phyloP scores from a whole-genome alignment of 148 eudicot genomes.

The Fagopyrum tataricum region DNA sequence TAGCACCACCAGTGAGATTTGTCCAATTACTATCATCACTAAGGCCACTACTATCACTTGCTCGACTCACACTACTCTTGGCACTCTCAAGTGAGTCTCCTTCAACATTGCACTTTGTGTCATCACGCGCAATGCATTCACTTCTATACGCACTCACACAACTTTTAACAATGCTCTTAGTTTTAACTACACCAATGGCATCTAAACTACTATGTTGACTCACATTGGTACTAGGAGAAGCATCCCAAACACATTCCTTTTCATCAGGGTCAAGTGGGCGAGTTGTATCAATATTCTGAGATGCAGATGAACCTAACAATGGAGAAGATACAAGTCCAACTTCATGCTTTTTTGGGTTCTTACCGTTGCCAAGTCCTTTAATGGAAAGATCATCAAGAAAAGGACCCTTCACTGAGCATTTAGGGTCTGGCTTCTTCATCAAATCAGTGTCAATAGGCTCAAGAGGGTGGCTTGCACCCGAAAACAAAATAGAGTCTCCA shows the following conservation, averaged over 20 bases:
- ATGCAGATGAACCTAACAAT: slow-evolving; percentile 34
- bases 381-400: slow-evolving; percentile 60
- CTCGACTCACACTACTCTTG: slow-evolving; percentile 73
- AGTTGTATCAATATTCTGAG: slow-evolving; percentile 38
- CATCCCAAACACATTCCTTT: slow-evolving; percentile 85
- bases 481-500: slow-evolving; percentile 42
- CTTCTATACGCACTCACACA: slow-evolving; percentile 57
- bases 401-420: slow-evolving; percentile 56
- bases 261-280: slow-evolving; percentile 44
- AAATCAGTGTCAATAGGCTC: slow-evolving; percentile 66
- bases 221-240: slow-evolving; percentile 78
- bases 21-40: slow-evolving; percentile 96
- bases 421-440: slow-evolving; percentile 45
- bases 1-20: slow-evolving; percentile 74
- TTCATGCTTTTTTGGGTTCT: slow-evolving; percentile 39
- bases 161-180: slow-evolving; percentile 81
- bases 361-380: slow-evolving; percentile 36
- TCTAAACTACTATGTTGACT: slow-evolving; percentile 81
- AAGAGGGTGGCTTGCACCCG: slow-evolving; percentile 82
- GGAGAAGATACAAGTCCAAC: slow-evolving; percentile 30
- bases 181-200: slow-evolving; percentile 47
- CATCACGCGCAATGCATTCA: slow-evolving; percentile 58
- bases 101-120: slow-evolving; percentile 49
- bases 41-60: slow-evolving; percentile 84
- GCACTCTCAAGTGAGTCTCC: slow-evolving; percentile 81